Evolutionary conservation across 495 filamentous ascomycete species (phyloP).

Genomic region (Daldinia loculata): DNA sequence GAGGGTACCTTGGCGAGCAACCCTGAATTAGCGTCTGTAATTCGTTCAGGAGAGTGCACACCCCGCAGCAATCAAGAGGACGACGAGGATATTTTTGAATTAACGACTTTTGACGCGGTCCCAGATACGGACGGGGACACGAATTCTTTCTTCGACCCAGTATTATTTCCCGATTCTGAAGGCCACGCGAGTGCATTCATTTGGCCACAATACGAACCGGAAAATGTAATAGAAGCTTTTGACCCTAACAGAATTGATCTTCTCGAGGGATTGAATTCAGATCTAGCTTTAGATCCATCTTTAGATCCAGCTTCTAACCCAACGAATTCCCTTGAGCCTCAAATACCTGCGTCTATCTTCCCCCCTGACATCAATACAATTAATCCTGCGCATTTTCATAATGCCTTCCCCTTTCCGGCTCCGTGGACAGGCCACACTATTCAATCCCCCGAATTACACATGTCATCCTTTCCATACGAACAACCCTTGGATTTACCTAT

Average conservation of each 20-base stretch:
- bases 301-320: too few relatives aligned
- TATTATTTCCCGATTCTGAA: background rate
- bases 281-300: background rate
- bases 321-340: conserved; percentile 1
- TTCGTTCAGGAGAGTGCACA: conserved; percentile 5
- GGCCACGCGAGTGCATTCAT: background rate
- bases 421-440: background rate
- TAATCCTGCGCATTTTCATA: background rate
- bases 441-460: background rate
- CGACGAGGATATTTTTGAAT: background rate
- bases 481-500: background rate
- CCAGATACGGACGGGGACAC: background rate
- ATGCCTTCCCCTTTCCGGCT: background rate
- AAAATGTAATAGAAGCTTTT: background rate
- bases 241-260: background rate
- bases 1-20: background rate
- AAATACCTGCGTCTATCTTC: background rate
- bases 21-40: background rate
- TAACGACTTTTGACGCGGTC: background rate
- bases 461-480: background rate
- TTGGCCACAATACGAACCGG: background rate
- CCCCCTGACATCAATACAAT: background rate
- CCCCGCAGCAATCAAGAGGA: conserved; percentile 9
- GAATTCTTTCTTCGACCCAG: background rate
- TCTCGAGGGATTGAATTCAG: background rate